Evolutionary conservation across 176 grass and related monocot genomes (phyloP), one percentile per base, ranked within the genome.

Genomic region (Luzula sylvatica): DNA sequence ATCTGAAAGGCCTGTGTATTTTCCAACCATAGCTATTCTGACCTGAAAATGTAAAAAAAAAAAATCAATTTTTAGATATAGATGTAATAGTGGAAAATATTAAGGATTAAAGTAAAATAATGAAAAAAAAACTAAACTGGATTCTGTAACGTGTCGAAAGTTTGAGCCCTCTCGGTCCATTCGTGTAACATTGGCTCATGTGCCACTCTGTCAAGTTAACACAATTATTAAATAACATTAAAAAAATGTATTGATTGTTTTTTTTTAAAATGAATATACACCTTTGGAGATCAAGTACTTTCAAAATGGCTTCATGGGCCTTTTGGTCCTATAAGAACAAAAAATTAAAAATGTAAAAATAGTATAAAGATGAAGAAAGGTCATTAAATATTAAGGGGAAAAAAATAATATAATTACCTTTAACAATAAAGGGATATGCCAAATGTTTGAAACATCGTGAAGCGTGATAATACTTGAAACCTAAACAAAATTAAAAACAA

Each of bases 401-500:
- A 4, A 32, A 32, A 32, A 32, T 32, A 35, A 35, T 35, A 35
- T 35, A 35, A 1, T 1, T 96, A 92, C 93, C 86, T 69, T 98
- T 67, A 98, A 83, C 50, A 98, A 61, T 65, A 98, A 71, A 38
- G 93, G 93, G 61, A 98, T 92, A 44, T 79, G 93, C 85, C 93
- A 98, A 50, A 98, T 98, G 61, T 98, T 98, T 11, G 86, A 61
- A 66, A 98, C 93, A 75, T 98, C 93, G 58, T 92, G 66, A 18
- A 98, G 85, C 46, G 65, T 87, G 58, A 98, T 46, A 50, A 98
- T 98, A 55, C 86, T 92, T 26, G 74, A 28, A 4, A 72, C 74
- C 93, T 71, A 42, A 57, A 61, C 23, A 63, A 76, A 51, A 32
- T 26, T 53, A 53, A 65, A 48, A 29, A 49, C 42, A 30, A 17